These are phyloP conservation scores for Orychophragmus violaceus DNA, from an alignment of 345 rosid genomes.

Conservation along the genomic window DNA sequence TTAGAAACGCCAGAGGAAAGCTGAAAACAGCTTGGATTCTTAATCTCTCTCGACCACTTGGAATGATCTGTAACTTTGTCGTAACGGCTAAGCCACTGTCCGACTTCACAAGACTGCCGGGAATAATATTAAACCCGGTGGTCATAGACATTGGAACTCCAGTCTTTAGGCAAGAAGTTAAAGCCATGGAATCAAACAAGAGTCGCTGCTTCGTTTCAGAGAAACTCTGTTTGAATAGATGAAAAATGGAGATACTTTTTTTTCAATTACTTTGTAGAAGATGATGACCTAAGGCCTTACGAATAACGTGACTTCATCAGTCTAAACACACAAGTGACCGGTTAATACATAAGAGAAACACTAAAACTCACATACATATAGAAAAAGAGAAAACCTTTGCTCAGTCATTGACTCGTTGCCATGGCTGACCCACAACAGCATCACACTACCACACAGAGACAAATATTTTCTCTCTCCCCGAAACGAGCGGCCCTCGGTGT, in stretches of 20 bases:
- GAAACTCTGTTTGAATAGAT: not conserved
- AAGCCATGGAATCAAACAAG: constrained; percentile 17
- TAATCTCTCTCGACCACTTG: constrained; percentile 26
- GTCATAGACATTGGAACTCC: constrained; percentile 23
- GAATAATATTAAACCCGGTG: constrained; percentile 9
- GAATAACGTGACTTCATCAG: no score
- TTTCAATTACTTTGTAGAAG: no score
- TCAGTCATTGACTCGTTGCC: constrained; percentile 18
- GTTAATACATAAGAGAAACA: no score
- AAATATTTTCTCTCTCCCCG: constrained; percentile 6
- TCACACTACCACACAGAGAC: constrained; percentile 5
- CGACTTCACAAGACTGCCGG: constrained; percentile 20
- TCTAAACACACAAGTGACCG: no score
- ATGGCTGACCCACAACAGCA: constrained; percentile 1
- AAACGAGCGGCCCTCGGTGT: constrained; percentile 17
- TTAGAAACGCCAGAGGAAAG: constrained; percentile 76
- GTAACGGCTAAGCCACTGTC: constrained; percentile 18
- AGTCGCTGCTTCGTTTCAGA: not conserved
- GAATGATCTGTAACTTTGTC: not conserved
- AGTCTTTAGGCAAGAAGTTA: constrained; percentile 26
- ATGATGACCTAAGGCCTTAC: no score
- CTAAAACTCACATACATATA: not conserved
- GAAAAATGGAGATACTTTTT: no score
- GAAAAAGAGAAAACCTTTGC: not conserved
- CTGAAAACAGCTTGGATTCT: constrained; percentile 43